phyloP scores from a whole-genome alignment of 768 basidiomycete genomes.

The Boletus reticuloceps region DNA sequence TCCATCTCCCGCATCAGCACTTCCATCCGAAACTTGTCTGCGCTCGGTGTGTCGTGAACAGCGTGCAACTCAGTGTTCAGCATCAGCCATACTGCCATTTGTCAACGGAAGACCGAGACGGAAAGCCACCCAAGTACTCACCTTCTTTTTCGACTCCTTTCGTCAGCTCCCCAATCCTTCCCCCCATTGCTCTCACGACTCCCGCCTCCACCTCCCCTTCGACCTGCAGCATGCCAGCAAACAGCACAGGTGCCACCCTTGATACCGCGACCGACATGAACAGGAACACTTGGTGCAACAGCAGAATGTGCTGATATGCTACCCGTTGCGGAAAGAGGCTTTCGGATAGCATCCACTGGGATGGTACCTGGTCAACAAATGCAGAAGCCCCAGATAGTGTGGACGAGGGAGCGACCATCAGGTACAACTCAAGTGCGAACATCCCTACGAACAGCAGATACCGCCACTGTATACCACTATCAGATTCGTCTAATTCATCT shows the following conservation, averaged over 20 bases:
- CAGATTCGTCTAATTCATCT: conserved; percentile 11
- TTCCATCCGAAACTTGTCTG: conserved; percentile 36
- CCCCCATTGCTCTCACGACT: conserved; percentile 38
- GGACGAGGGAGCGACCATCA: conserved; percentile 53
- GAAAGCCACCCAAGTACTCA: conserved; percentile 22
- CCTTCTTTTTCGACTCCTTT: conserved; percentile 55
- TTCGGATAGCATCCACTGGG: conserved; percentile 32
- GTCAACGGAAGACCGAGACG: conserved; percentile 1
- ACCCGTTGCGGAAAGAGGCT: conserved; percentile 60
- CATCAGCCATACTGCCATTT: conserved; percentile 43
- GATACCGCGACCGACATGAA: conserved; percentile 71
- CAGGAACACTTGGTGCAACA: conserved; percentile 76
- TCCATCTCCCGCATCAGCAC: conserved; percentile 57
- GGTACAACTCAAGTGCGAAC: conserved; percentile 59
- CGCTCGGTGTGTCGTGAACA: conserved; percentile 33
- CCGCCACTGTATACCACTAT: conserved; percentile 59
- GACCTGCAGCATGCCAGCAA: conserved; percentile 36
- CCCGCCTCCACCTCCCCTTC: conserved; percentile 26
- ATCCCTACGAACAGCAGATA: conserved; percentile 67
- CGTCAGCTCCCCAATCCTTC: conserved; percentile 41
- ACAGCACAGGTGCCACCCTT: conserved; percentile 66
- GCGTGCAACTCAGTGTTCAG: conserved; percentile 55
- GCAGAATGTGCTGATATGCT: conserved; percentile 71
- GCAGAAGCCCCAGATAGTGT: conserved; percentile 5
- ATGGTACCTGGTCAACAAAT: conserved; percentile 21